Base-by-base conservation (phyloP, 768 basidiomycete genomes). In the Tulasnella sp. region DNA sequence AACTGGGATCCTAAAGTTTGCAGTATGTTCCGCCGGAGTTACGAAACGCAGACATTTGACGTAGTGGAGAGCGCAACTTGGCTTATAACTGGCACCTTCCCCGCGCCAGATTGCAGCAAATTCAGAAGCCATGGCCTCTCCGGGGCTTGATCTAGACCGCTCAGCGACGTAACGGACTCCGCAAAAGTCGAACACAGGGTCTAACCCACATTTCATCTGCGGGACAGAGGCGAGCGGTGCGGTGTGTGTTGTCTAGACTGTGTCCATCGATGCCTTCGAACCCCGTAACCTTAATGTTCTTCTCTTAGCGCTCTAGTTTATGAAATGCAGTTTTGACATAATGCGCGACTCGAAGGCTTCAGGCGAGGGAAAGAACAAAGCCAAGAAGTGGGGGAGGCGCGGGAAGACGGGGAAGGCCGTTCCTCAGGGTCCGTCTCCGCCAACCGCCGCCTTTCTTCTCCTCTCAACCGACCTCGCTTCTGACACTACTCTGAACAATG, bases 1-100 rank as follows among this genome's bases (percentile, higher is more conserved):
- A 5, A 99, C 83, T 36, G 97, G 97, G 17, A 99, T 86, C 80
- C 93, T 96, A 52, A 12, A 52, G 47, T 9, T 93, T 67, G 82
- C 47, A 86, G 59, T 93, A 87, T 84, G 81, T 94, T 34, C 86
- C 88, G 72, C 91, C 92, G 2, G 84, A 81, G 0, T 78, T 88
- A 80, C 84, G 92, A 67, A 94, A 92, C 77, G 90, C 91, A 0
- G 88, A 90, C 78, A 79, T 81, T 29, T 89, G 79, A 64, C 6
- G 63, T 32, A 29, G 63, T 17, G 11, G 32, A 64, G n/a, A 29
- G 32, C 63, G 63, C 47, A 52, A 22, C 19, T 19, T 19, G 47
- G 17, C 6, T n/a, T n/a, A 7, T 52, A n/a, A 7, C 14, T 19
- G 47, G 19, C 11, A 52, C 17, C 5, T n/a, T 5, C 42, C 5